A percentile compares a stretch with the other conserved stretches of the same genome.
Conservation (phyloP, 148 eudicot species). For the Persicaria tinctoria region DNA sequence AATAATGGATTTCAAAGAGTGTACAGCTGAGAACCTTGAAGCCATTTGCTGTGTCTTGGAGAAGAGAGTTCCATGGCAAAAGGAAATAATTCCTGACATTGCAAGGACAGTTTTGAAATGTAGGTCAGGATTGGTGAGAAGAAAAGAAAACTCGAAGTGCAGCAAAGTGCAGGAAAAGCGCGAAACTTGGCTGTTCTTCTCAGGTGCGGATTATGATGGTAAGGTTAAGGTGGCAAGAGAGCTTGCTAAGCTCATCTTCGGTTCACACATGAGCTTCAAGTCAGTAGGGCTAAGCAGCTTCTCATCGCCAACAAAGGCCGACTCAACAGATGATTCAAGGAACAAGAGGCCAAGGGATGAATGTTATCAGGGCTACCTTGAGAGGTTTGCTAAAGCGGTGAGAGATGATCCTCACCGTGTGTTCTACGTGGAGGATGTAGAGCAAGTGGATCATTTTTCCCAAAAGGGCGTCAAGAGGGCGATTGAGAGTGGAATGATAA, state of each 20-base stretch:
- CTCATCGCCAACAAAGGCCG: slow-evolving; percentile 4
- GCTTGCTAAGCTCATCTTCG: slow-evolving; percentile 39
- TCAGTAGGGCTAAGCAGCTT: slow-evolving; percentile 24
- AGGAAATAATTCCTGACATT: slow-evolving; percentile 32
- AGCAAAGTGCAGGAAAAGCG: slow-evolving; percentile 12
- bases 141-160: background rate
- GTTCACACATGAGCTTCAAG: slow-evolving; percentile 24
- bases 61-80: slow-evolving; percentile 70
- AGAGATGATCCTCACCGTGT: slow-evolving; percentile 56
- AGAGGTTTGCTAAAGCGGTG: slow-evolving; percentile 41
- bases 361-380: slow-evolving; percentile 23
- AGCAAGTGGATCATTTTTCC: slow-evolving; percentile 39
- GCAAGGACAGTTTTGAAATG: slow-evolving; percentile 28
- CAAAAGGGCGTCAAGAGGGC: slow-evolving; percentile 38
- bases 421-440: slow-evolving; percentile 55
- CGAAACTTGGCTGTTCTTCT: slow-evolving; percentile 40
- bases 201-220: slow-evolving; percentile 36
- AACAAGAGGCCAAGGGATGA: slow-evolving; percentile 6
- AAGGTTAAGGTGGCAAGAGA: slow-evolving; percentile 37
- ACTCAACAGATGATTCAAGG: background rate
- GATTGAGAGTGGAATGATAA: slow-evolving; percentile 39
- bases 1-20: background rate
- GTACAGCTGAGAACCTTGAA: slow-evolving; percentile 33
- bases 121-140: slow-evolving; percentile 22
- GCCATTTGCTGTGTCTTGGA: slow-evolving; percentile 42